phyloP scores from a whole-genome alignment of 345 rosid species.

The Corymbia maculata region DNA sequence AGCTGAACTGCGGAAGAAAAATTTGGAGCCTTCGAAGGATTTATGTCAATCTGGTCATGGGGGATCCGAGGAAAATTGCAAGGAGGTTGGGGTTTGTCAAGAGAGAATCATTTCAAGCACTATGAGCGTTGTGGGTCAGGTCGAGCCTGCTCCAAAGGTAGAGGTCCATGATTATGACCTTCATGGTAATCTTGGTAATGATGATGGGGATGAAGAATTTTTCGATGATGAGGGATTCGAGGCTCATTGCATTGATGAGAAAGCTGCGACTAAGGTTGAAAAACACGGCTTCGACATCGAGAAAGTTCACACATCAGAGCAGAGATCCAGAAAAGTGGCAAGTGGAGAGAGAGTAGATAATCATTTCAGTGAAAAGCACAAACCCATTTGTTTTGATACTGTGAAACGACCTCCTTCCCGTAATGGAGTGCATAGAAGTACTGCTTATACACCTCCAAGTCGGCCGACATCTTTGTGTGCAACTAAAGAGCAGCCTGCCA shows the following conservation, averaged over 20 bases:
- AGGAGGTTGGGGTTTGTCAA: constrained; percentile 41
- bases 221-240: constrained; percentile 18
- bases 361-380: constrained; percentile 30
- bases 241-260: constrained; percentile 16
- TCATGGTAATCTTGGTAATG: not conserved
- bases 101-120: not conserved
- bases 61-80: constrained; percentile 31
- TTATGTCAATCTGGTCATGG: not conserved
- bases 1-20: constrained; percentile 7
- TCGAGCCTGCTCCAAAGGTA: constrained; percentile 3
- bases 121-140: constrained; percentile 18
- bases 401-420: not conserved
- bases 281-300: constrained; percentile 33
- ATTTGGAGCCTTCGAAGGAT: constrained; percentile 12
- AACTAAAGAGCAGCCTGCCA: constrained; percentile 40
- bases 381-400: constrained; percentile 1
- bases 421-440: not conserved
- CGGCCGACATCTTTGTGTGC: constrained; percentile 18
- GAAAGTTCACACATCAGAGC: constrained; percentile 32
- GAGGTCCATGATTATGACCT: not conserved
- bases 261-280: constrained; percentile 21
- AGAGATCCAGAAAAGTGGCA: constrained; percentile 4
- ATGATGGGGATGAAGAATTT: constrained; percentile 12
- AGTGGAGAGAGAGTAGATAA: constrained; percentile 13
- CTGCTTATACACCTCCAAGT: not conserved